Base-by-base conservation (phyloP, 306 rosid genomes). In the Prosopis cineraria region DNA sequence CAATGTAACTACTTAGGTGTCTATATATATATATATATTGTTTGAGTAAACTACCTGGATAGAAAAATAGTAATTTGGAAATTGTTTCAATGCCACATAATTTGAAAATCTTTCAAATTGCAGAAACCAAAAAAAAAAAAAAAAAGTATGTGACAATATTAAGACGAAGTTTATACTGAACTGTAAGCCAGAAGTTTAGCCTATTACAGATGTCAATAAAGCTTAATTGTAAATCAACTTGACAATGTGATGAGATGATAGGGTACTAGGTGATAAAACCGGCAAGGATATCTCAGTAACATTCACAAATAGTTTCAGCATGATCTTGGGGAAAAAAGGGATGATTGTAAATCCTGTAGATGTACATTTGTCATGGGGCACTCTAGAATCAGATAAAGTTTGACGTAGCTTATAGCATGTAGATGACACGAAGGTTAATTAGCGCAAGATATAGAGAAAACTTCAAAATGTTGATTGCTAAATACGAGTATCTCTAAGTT, bases 391-490 rank as follows among this genome's bases (percentile, higher is more conserved):
- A 48, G 60, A 31, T 48, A n/a, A 8, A 19, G 37, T 12, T 24
- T 10, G 31, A 6, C 17, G 43, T 39, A 58, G 13, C 17, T 47
- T 50, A 31, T 20, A 14, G 56, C 37, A 74, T 60, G 69, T 29
- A 78, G 65, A 47, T 43, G 43, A 78, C 48, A 24, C 34, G 8
- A 29, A 79, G 63, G 25, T 70, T n/a, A n/a, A n/a, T n/a, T 55
- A 59, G 39, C 19, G 19, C 14, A 53, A 48, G 17, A 56, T 12
- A 55, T 56, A 47, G 29, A 3, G 58, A 24, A 37, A 75, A 11
- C 33, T 11, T 25, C 65, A 27, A 58, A 20, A 25, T 58, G 0
- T 24, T 27, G 47, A 52, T 16, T 7, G 73, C 63, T 22, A 65
- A 68, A 59, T 74, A 66, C 39, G 68, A 33, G 43, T 33, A 67